Evolutionary conservation across 177 flowering plant genomes (phyloP), one percentile per base, ranked within the genome.

Genomic region (Tripterygium wilfordii): DNA sequence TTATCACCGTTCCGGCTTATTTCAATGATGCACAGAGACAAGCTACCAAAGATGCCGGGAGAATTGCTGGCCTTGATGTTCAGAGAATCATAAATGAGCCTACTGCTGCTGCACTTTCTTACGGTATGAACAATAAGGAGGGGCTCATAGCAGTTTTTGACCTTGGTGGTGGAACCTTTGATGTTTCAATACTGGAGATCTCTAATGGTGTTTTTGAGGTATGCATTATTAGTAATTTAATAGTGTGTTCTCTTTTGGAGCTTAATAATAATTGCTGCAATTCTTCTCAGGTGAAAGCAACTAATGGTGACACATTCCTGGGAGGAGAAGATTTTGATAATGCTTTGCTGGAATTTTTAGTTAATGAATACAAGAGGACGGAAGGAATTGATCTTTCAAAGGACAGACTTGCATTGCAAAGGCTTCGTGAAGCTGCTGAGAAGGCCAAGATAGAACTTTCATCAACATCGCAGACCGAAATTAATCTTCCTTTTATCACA

Each of bases 191-290:
- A 22, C 53, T 87, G 32, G 94, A 84, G 55, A 84, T 87, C 4
- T 76, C 89, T 3, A 78, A 73, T 59, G 96, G 92, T 45, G 89
- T 82, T n/a, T 84, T 84, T 64, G 89, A 87, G 83, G 92, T 82
- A 67, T 42, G 3, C 12, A 22, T 47, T 31, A n/a, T n/a, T n/a
- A n/a, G n/a, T n/a, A n/a, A n/a, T n/a, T n/a, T n/a, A n/a, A n/a
- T n/a, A n/a, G n/a, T n/a, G n/a, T n/a, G n/a, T n/a, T n/a, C 39
- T 10, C 15, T 6, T 4, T 2, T 30, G 4, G 25, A 44, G 4
- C 40, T 31, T 49, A 12, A 13, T 47, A 21, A 22, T 31, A 3
- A 10, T n/a, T 23, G 7, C 10, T 35, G 41, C 27, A 6, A 22
- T 4, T 36, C 29, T n/a, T 10, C 17, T 23, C 42, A 86, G 91